These are phyloP conservation scores for Hippophae gyantsensis DNA, from an alignment of 306 rosid genomes.

Conservation along the genomic window DNA sequence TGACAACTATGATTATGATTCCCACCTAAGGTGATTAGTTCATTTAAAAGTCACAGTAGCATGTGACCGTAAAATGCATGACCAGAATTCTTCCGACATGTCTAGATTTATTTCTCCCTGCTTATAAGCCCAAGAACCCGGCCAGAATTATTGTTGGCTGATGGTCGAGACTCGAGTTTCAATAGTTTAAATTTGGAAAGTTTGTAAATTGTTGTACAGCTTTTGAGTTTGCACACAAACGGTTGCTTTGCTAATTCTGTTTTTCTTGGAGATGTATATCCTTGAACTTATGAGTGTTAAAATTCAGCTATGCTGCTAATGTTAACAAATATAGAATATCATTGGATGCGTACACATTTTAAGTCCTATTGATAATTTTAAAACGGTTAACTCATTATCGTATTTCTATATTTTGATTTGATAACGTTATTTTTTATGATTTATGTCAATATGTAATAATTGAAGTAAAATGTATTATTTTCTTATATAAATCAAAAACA, in stretches of 20 bases:
- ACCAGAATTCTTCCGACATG: conserved; percentile 24
- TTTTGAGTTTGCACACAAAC: conserved; percentile 25
- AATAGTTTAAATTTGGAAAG: conserved; percentile 25
- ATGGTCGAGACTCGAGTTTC: conserved; percentile 45
- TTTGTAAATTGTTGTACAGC: conserved; percentile 66
- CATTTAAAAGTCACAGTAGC: conserved; percentile 21
- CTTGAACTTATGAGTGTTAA: too few species aligned
- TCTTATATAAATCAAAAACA: too few species aligned
- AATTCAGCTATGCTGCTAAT: neutral
- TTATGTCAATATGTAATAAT: too few species aligned
- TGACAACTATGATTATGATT: conserved; percentile 70
- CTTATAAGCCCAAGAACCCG: conserved; percentile 41
- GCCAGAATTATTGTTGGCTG: conserved; percentile 47
- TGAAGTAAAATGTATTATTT: too few species aligned
- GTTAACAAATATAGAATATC: too few species aligned
- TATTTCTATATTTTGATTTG: too few species aligned
- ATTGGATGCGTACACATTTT: too few species aligned
- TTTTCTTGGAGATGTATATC: too few species aligned
- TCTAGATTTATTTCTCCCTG: conserved; percentile 53
- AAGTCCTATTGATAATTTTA: too few species aligned
- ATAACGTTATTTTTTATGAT: too few species aligned
- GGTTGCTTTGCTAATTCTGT: conserved; percentile 27
- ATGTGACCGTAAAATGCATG: conserved; percentile 32
- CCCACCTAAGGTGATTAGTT: conserved; percentile 57
- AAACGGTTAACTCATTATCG: too few species aligned